Evolutionary conservation across 2,329 filamentous ascomycete species (phyloP).

Genomic region (Sporothrix inflata): DNA sequence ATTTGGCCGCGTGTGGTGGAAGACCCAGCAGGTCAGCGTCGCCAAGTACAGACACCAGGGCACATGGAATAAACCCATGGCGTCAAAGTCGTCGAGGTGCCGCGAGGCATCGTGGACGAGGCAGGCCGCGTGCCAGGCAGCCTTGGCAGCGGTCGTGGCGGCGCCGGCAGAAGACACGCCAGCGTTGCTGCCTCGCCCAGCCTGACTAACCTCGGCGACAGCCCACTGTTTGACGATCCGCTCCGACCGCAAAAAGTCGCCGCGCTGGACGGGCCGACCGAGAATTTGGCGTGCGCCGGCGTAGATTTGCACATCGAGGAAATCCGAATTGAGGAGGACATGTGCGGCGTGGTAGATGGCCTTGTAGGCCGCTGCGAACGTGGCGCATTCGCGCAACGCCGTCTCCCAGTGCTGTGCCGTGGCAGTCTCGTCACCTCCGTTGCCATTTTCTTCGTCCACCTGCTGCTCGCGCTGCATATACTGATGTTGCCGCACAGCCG

Average conservation of each 20-base stretch:
- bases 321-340: conserved; percentile 29
- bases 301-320: conserved; percentile 34
- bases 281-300: conserved; percentile 33
- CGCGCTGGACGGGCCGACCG: conserved; percentile 31
- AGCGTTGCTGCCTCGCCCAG: too few relatives aligned
- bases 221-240: conserved; percentile 32
- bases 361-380: conserved; percentile 27
- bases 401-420: not conserved
- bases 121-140: conserved; percentile 31
- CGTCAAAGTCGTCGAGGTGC: conserved; percentile 27
- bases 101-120: conserved; percentile 28
- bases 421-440: not conserved
- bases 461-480: not conserved
- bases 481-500: not conserved
- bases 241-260: conserved; percentile 32
- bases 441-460: not conserved
- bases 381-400: not conserved
- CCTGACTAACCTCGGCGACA: not conserved
- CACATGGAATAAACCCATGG: conserved; percentile 33
- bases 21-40: conserved; percentile 33
- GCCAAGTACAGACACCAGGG: conserved; percentile 34
- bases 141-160: conserved; percentile 6
- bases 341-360: conserved; percentile 32
- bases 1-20: conserved; percentile 28
- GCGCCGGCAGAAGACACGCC: too few relatives aligned